A percentile compares a stretch with the other conserved stretches of the same genome.
These are phyloP conservation scores for Lentinus tigrinus DNA, from an alignment of 768 basidiomycete genomes.

Conservation along the genomic window DNA sequence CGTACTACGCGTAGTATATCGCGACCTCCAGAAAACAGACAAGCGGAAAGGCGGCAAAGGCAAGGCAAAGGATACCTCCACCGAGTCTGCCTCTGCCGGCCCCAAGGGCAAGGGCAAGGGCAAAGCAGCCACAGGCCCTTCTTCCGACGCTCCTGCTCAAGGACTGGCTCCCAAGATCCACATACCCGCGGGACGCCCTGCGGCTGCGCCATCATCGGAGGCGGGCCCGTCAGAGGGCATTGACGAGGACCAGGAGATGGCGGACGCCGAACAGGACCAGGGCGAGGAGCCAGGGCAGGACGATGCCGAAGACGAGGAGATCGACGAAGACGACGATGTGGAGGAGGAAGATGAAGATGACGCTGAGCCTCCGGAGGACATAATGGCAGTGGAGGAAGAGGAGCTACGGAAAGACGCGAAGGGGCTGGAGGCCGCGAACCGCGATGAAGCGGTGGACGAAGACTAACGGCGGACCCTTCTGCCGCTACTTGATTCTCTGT, in stretches of 20 bases:
- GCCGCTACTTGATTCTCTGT: no score
- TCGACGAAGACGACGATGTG: slow-evolving; percentile 30
- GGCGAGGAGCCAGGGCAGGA: slow-evolving; percentile 34
- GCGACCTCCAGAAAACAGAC: slow-evolving; percentile 60
- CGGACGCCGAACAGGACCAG: slow-evolving; percentile 33
- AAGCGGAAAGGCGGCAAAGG: slow-evolving; percentile 40
- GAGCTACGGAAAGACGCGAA: slow-evolving; percentile 39
- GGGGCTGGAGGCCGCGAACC: slow-evolving; percentile 32
- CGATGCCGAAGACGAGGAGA: slow-evolving; percentile 36
- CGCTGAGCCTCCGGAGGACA: slow-evolving; percentile 40
- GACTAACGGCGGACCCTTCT: slow-evolving; percentile 5
- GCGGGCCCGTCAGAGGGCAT: slow-evolving; percentile 8
- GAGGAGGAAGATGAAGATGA: slow-evolving; percentile 38
- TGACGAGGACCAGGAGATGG: slow-evolving; percentile 25
- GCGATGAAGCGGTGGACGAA: slow-evolving; percentile 10
- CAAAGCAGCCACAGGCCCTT: slow-evolving; percentile 8
- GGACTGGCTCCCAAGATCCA: slow-evolving; percentile 24
- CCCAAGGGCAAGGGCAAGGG: slow-evolving; percentile 36
- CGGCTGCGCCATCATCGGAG: slow-evolving; percentile 16
- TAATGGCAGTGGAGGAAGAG: slow-evolving; percentile 44
- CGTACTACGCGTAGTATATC: slow-evolving; percentile 56
- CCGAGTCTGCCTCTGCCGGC: slow-evolving; percentile 25
- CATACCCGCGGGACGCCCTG: slow-evolving; percentile 16
- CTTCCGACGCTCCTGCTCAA: background rate
- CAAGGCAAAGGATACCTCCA: slow-evolving; percentile 20